Evolutionary conservation across 169 alveolate species (phyloP).

Genomic region (Babesia gibsoni): DNA sequence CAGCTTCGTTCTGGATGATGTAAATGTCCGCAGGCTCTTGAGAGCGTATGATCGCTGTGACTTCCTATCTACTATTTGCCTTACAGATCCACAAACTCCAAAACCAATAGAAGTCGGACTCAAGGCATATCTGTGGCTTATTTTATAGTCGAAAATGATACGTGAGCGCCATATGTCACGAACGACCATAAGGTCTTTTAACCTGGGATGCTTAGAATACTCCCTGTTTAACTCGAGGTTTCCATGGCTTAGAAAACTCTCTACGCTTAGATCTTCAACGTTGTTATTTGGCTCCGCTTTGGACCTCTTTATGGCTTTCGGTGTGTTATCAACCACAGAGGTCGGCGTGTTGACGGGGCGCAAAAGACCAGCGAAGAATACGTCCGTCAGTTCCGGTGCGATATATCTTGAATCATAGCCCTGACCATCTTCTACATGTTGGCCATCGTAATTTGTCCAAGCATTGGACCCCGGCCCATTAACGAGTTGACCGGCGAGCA

Average conservation of each 20-base stretch:
- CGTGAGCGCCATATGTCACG: slow-evolving; percentile 56
- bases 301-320: too few species aligned
- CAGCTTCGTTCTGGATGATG: slow-evolving; percentile 23
- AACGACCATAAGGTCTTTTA: slow-evolving; percentile 34
- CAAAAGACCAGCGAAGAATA: slow-evolving; percentile 7
- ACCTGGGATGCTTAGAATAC: slow-evolving; percentile 17
- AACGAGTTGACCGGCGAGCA: background rate
- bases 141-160: background rate
- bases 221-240: background rate
- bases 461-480: background rate
- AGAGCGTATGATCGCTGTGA: slow-evolving; percentile 54
- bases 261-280: too few species aligned
- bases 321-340: too few species aligned
- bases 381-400: slow-evolving; percentile 49
- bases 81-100: slow-evolving; percentile 68
- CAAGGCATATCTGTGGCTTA: slow-evolving; percentile 13
- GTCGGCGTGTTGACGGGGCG: slow-evolving; percentile 14
- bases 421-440: background rate
- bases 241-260: background rate
- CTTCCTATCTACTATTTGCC: slow-evolving; percentile 34
- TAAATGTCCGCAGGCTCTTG: slow-evolving; percentile 30
- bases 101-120: slow-evolving; percentile 46
- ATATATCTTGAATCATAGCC: slow-evolving; percentile 6
- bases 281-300: too few species aligned
- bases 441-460: background rate